Base-by-base conservation (phyloP, 2,329 filamentous ascomycete species). In the Xylaria polymorpha region DNA sequence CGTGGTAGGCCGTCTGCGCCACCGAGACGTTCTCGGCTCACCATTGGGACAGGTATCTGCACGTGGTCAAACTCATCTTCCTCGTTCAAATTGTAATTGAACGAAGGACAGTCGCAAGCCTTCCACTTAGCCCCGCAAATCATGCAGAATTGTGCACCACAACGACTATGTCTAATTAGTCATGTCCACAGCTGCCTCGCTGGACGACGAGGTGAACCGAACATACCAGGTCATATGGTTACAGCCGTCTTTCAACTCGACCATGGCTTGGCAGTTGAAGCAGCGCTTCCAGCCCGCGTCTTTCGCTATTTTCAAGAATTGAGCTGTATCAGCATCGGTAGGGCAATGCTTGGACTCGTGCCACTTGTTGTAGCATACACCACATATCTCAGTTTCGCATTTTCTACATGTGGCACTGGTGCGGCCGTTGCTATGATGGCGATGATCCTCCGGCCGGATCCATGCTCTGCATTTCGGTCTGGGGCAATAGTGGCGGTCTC, bases 181-280 rank as follows among this genome's bases (percentile, higher is more conserved):
- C 53, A 66, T 67, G 22, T n/a, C 55, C 50, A 63, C 18, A 61
- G 64, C 29, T 44, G 44, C 20, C 35, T 29, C 15, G 59, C 63
- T 41, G 66, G 4, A 58, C 6, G 39, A 53, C 1, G 55, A 55
- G 15, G n/a, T 8, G 32, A 48, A 81, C 88, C 7, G 32, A 48
- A 81, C 88, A 81, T 83, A 92, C 91, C 94, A 97, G 35, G 89
- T 94, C 88, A 97, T 95, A 78, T 95, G 94, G 80, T 95, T 94
- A 80, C 92, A 94, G 53, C 93, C 93, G 79, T 95, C 92, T 74
- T 91, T 91, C 59, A 94, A 82, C 79, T 97, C 92, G 53, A 97
- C 91, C 83, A 92, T 85, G 46, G 87, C 84, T 71, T 86, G 88
- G 81, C 94, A 97, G 71, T 85, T 89, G 77, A 90, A 90, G 79